These are phyloP conservation scores for Neohortaea acidophila DNA, from an alignment of 495 filamentous ascomycete species.

Conservation along the genomic window DNA sequence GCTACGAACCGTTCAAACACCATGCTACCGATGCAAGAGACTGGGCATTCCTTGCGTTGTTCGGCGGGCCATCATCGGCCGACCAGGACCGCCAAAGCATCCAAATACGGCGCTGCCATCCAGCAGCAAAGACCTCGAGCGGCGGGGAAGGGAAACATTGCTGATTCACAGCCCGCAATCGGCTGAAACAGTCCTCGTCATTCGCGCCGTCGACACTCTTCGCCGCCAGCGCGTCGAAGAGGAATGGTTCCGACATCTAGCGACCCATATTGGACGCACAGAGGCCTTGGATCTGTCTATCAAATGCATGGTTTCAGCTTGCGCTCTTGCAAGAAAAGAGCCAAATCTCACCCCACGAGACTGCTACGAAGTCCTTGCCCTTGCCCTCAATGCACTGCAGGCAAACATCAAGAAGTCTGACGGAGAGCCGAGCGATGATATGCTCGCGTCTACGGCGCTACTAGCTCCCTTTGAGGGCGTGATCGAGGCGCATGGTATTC, in stretches of 20 bases:
- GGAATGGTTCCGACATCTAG: slow-evolving; percentile 1
- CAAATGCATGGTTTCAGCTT: neutral
- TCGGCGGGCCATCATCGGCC: neutral
- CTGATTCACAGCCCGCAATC: neutral
- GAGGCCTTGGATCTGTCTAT: slow-evolving; percentile 1
- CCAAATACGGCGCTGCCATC: neutral
- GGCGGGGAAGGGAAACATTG: neutral
- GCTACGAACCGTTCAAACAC: neutral
- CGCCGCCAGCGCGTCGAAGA: neutral
- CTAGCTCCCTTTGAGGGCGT: slow-evolving; percentile 1
- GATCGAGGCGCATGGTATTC: neutral
- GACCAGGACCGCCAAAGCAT: neutral
- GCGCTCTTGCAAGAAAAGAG: neutral
- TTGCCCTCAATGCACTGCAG: neutral
- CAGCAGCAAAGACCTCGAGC: neutral
- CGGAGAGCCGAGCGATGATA: neutral
- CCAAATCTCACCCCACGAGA: neutral
- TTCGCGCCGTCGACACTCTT: neutral
- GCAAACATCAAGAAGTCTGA: neutral
- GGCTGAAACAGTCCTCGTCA: neutral
- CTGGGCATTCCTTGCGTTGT: neutral
- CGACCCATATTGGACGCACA: neutral
- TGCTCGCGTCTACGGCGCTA: neutral
- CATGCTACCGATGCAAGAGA: slow-evolving; percentile 1
- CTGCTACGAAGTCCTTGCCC: neutral